phyloP scores from a whole-genome alignment of 768 basidiomycete genomes.

The Panaeolus papilionaceus region DNA sequence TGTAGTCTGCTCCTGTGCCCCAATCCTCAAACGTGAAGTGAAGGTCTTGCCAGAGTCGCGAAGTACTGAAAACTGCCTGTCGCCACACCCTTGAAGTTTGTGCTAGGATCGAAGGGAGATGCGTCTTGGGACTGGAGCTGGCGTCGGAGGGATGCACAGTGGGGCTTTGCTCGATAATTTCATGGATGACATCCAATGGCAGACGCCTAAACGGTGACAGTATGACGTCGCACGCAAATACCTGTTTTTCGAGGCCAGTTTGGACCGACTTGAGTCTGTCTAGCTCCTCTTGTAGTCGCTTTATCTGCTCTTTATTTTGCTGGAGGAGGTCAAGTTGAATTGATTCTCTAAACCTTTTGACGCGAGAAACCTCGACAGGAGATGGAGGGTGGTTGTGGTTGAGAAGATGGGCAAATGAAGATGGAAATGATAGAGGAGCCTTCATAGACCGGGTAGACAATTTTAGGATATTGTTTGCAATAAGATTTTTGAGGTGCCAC shows the following conservation, averaged over 20 bases:
- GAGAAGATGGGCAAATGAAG: background rate
- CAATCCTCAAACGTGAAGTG: background rate
- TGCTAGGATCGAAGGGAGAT: background rate
- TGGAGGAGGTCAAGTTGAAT: background rate
- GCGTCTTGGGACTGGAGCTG: background rate
- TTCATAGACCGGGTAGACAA: background rate
- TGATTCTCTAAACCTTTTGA: background rate
- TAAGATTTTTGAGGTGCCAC: background rate
- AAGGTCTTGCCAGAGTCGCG: background rate
- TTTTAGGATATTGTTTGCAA: background rate
- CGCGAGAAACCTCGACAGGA: background rate
- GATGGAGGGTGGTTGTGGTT: background rate
- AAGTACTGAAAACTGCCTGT: background rate
- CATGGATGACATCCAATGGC: background rate
- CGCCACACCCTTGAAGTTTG: background rate
- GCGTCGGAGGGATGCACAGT: background rate
- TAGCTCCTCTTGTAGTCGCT: background rate
- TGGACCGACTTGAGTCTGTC: background rate
- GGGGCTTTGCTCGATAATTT: background rate
- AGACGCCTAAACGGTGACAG: background rate
- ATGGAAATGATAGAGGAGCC: background rate
- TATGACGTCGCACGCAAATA: constrained; percentile 2
- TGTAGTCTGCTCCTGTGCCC: background rate
- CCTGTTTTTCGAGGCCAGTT: background rate
- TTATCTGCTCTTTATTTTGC: background rate